These are phyloP conservation scores for Hymenoscyphus salicellus DNA, from an alignment of 2,329 filamentous ascomycete species.

Conservation along the genomic window DNA sequence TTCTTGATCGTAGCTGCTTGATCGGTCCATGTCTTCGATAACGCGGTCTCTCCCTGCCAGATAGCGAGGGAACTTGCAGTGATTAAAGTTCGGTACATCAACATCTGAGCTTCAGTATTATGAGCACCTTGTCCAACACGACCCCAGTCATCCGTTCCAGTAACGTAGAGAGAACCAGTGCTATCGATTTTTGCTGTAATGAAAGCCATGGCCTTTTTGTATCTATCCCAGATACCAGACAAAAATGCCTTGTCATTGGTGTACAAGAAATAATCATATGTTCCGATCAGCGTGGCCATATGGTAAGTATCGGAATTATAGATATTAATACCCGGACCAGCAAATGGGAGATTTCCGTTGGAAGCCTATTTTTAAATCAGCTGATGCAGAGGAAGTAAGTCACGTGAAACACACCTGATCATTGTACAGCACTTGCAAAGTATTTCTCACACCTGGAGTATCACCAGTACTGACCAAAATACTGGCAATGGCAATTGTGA, in stretches of 20 bases:
- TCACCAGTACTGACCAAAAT: slow-evolving; percentile 55
- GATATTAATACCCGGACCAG: slow-evolving; percentile 44
- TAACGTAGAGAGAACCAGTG: slow-evolving; percentile 35
- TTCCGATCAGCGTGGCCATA: slow-evolving; percentile 56
- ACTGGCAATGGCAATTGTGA: slow-evolving; percentile 54
- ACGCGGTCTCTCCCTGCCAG: slow-evolving; percentile 37
- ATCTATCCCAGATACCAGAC: slow-evolving; percentile 46
- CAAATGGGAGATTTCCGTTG: slow-evolving; percentile 48
- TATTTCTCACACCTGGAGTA: slow-evolving; percentile 48
- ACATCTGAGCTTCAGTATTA: slow-evolving; percentile 34
- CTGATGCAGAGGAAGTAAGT: not conserved
- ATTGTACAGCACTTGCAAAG: slow-evolving; percentile 47
- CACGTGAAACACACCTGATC: slow-evolving; percentile 16
- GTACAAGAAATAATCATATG: slow-evolving; percentile 56
- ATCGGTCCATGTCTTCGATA: slow-evolving; percentile 18
- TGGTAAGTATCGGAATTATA: slow-evolving; percentile 52
- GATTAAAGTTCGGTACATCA: slow-evolving; percentile 45
- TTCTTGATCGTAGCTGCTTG: slow-evolving; percentile 23
- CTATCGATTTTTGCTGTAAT: slow-evolving; percentile 44
- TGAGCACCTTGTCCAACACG: slow-evolving; percentile 30
- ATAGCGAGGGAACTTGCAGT: slow-evolving; percentile 45
- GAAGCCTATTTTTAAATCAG: slow-evolving; percentile 26
- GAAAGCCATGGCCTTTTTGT: slow-evolving; percentile 46
- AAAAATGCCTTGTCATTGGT: slow-evolving; percentile 52
- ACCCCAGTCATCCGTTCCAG: slow-evolving; percentile 32